phyloP scores from a whole-genome alignment of 805 yeast genomes.

The Candida corydali region DNA sequence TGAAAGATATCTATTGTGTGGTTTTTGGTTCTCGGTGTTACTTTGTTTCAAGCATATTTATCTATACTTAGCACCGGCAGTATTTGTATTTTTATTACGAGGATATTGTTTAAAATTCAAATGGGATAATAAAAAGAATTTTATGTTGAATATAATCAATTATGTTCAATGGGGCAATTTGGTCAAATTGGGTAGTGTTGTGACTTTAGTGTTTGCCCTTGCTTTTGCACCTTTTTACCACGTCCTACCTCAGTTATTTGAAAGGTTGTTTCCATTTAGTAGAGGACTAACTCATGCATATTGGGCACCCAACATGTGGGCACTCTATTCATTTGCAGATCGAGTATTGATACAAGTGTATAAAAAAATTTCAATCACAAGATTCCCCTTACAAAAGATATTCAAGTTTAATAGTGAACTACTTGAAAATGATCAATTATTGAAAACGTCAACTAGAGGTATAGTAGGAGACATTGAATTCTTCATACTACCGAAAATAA shows the following conservation, averaged over 20 bases:
- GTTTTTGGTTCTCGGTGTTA: constrained; percentile 65
- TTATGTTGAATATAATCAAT: constrained; percentile 27
- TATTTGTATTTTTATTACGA: constrained; percentile 72
- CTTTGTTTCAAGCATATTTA: constrained; percentile 94
- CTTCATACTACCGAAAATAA: constrained; percentile 71
- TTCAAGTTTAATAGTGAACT: constrained; percentile 45
- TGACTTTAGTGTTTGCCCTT: constrained; percentile 52
- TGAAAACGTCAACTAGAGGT: constrained; percentile 63
- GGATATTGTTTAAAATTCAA: constrained; percentile 58
- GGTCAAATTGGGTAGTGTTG: constrained; percentile 59
- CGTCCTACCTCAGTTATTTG: constrained; percentile 59
- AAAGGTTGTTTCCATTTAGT: constrained; percentile 85
- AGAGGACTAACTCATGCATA: constrained; percentile 96
- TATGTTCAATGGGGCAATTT: constrained; percentile 53
- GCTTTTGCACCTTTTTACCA: constrained; percentile 80
- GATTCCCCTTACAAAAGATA: constrained; percentile 23
- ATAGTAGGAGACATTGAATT: constrained; percentile 88
- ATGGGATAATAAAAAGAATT: constrained; percentile 19
- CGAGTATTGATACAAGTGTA: constrained; percentile 54
- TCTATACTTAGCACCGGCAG: constrained; percentile 91
- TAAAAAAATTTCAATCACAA: constrained; percentile 28
- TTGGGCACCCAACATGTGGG: constrained; percentile 99
- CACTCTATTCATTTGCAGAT: constrained; percentile 81
- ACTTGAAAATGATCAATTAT: constrained; percentile 26
- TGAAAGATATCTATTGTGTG: constrained; percentile 54